A percentile compares a stretch with the other conserved stretches of the same genome.
Conservation (phyloP, 1,284 basidiomycete species). For the Bjerkandera adusta region DNA sequence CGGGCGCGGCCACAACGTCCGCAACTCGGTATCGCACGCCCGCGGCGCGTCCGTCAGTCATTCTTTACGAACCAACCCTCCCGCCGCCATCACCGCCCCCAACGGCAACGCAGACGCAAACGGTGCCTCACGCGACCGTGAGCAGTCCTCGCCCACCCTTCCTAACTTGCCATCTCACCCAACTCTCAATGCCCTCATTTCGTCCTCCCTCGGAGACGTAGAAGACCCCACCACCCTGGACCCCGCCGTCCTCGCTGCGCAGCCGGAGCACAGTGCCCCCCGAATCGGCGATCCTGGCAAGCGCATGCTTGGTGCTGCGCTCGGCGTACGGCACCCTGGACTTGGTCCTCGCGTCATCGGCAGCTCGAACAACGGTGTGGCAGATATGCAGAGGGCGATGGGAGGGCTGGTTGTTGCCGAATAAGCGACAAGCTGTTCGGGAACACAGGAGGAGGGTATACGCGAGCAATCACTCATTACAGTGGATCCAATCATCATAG, state of each 20-base stretch:
- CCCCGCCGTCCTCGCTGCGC: slow-evolving; percentile 63
- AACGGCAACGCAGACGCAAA: slow-evolving; percentile 40
- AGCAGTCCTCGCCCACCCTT: slow-evolving; percentile 77
- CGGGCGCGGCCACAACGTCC: slow-evolving; percentile 65
- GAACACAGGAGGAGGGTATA: no score
- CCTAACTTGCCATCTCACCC: slow-evolving; percentile 77
- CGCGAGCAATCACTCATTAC: no score
- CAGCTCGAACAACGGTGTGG: slow-evolving; percentile 62
- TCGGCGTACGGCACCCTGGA: slow-evolving; percentile 75
- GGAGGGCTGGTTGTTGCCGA: slow-evolving; percentile 69
- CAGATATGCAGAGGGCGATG: slow-evolving; percentile 77
- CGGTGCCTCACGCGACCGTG: slow-evolving; percentile 38
- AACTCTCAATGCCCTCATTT: slow-evolving; percentile 79
- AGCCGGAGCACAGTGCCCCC: slow-evolving; percentile 36
- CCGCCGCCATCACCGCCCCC: no score
- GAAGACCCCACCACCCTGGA: slow-evolving; percentile 46
- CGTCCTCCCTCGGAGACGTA: slow-evolving; percentile 58
- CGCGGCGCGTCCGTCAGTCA: slow-evolving; percentile 53
- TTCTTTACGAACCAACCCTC: slow-evolving; percentile 58
- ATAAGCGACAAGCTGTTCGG: slow-evolving; percentile 34
- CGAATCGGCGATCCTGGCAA: slow-evolving; percentile 82
- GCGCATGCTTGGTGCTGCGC: slow-evolving; percentile 79
- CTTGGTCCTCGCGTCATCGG: slow-evolving; percentile 58
- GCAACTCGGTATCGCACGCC: slow-evolving; percentile 36
- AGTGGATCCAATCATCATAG: no score